Base-by-base conservation (phyloP, 2,329 filamentous ascomycete species). In the Trichoderma atroviride region DNA sequence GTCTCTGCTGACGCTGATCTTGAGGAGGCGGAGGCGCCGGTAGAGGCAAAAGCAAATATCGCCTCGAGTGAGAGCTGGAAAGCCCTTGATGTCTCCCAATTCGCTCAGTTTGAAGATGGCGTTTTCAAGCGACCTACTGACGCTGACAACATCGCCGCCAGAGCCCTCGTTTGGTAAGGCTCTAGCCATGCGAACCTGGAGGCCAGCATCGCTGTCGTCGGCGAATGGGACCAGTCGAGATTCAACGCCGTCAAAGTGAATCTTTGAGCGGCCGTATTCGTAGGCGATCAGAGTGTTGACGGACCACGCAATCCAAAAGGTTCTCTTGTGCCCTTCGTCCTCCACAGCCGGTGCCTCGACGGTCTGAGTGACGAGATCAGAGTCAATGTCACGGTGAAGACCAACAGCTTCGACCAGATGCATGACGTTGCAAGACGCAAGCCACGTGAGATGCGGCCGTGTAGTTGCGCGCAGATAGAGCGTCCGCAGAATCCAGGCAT, bases 401-500 rank as follows among this genome's bases (percentile, higher is more conserved):
- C 71, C 70, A 35, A 71, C 31, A n/a, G 72, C 66, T 50, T 73
- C 72, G 5, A 61, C 56, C 19, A 70, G 40, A 63, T 72, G 72
- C 64, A 73, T 69, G 19, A 71, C 69, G 35, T 57, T 71, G 64
- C 70, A 71, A 24, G 59, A 70, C 16, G 72, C 60, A 53, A 73
- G 57, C 58, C 69, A 71, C 2, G 71, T 60, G 5, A 73, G 61
- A 35, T 71, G 69, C 11, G 72, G 72, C 10, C 72, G 50, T 4
- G 72, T 73, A 5, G 71, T 72, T 22, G 72, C 59, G 7, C 72
- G 69, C 9, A 71, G 57, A 61, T 71, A 73, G 9, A 73, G 56
- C 5, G 72, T 70, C 10, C 72, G 67, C 5, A 73, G 57, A 22
- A 73, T 67, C 72, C 72, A 73, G 5, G 71, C 72, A 5, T 61